Conservation (phyloP, 2,329 filamentous ascomycete genomes). For the Elsinoe perseae region DNA sequence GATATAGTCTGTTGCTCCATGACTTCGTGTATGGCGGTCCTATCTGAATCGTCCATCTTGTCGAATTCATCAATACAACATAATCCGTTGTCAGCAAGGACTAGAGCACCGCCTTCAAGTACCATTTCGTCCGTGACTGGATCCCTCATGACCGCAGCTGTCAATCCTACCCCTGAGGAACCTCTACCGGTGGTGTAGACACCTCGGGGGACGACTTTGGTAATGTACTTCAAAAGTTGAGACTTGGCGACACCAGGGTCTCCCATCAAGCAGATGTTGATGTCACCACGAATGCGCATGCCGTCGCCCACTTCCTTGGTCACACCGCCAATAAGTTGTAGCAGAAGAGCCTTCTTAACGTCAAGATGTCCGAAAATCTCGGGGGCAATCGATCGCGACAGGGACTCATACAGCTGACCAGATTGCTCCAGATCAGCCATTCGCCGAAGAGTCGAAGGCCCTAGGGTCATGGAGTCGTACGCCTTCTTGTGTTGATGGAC, state of each 20-base stretch:
- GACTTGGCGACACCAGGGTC: constrained; percentile 99
- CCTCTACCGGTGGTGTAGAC: constrained; percentile 71
- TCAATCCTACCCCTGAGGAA: constrained; percentile 67
- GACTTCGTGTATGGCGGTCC: constrained; percentile 69
- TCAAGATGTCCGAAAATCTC: constrained; percentile 96
- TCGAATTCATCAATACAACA: constrained; percentile 76
- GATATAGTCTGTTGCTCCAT: constrained; percentile 77
- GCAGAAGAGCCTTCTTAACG: constrained; percentile 94
- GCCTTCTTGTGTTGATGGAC: constrained; percentile 96
- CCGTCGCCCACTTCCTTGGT: constrained; percentile 95
- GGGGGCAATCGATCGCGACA: constrained; percentile 91
- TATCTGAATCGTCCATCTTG: constrained; percentile 69
- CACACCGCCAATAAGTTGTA: constrained; percentile 91
- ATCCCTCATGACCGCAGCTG: constrained; percentile 68
- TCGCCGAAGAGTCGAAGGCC: constrained; percentile 67
- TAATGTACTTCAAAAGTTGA: constrained; percentile 83
- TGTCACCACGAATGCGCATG: constrained; percentile 97
- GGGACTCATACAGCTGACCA: constrained; percentile 89
- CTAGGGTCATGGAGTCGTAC: constrained; percentile 84
- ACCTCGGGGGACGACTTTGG: constrained; percentile 91
- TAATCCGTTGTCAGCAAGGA: constrained; percentile 65
- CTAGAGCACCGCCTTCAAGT: constrained; percentile 65
- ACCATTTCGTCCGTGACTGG: constrained; percentile 66
- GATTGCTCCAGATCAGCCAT: constrained; percentile 80
- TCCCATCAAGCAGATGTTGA: constrained; percentile 98